A percentile compares a stretch with the other conserved stretches of the same genome.
These are phyloP conservation scores for Ganoderma resinaceum DNA, from an alignment of 1,284 basidiomycete species.

Conservation along the genomic window DNA sequence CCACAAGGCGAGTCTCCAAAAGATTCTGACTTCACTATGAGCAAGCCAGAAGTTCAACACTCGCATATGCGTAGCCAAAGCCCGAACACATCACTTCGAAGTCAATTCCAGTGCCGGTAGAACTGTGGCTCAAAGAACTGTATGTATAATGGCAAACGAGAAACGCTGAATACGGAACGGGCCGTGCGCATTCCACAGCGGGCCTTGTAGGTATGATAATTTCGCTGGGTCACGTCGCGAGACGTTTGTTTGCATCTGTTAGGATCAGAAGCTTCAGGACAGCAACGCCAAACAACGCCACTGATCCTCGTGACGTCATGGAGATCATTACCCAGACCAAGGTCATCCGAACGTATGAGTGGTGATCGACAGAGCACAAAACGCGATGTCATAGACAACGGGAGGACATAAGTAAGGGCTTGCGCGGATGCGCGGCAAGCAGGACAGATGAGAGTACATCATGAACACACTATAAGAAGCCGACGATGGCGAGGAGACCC, in stretches of 20 bases:
- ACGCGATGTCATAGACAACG: not conserved
- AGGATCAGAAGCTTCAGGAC: slow-evolving; percentile 11
- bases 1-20: too few relatives aligned
- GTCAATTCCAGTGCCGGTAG: too few relatives aligned
- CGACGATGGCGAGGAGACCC: not conserved
- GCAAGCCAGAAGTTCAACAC: too few relatives aligned
- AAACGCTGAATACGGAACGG: too few relatives aligned
- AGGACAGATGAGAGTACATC: not conserved
- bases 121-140: too few relatives aligned
- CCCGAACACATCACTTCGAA: too few relatives aligned
- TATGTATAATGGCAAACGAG: too few relatives aligned
- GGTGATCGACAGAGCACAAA: not conserved
- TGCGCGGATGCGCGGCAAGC: not conserved
- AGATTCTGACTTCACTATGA: too few relatives aligned
- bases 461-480: not conserved
- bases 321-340: not conserved
- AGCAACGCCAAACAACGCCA: slow-evolving; percentile 1
- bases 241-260: slow-evolving; percentile 8
- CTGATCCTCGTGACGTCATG: slow-evolving; percentile 2
- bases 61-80: too few relatives aligned
- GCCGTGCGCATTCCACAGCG: too few relatives aligned
- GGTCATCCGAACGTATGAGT: not conserved
- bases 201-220: too few relatives aligned
- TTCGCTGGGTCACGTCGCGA: not conserved
- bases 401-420: too few relatives aligned